Evolutionary conservation across 257 asterid species (phyloP).

Genomic region (Capsicum pubescens): DNA sequence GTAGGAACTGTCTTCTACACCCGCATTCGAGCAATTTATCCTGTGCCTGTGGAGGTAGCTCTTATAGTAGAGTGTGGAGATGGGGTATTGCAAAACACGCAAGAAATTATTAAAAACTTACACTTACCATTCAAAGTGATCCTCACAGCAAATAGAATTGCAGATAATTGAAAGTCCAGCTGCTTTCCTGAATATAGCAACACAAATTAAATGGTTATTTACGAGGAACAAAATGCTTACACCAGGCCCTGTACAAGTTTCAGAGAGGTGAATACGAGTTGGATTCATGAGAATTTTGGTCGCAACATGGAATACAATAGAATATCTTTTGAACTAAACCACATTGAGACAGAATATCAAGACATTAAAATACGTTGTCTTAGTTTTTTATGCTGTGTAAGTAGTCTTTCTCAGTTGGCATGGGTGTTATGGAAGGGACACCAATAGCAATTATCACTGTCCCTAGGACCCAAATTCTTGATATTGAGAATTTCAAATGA

Average conservation of each 20-base stretch:
- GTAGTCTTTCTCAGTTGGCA: background rate
- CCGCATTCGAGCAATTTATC: conserved; percentile 71
- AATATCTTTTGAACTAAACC: background rate
- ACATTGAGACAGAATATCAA: background rate
- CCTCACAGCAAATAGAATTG: conserved; percentile 86
- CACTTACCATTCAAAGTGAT: conserved; percentile 89
- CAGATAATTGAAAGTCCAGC: conserved; percentile 78
- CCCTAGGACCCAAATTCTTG: background rate
- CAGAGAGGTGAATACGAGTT: background rate
- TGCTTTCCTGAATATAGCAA: conserved; percentile 59
- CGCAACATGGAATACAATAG: background rate
- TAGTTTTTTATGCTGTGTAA: background rate
- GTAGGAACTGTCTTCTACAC: conserved; percentile 69
- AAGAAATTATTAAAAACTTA: conserved; percentile 12
- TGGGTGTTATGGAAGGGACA: background rate
- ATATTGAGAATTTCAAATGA: background rate
- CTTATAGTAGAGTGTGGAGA: background rate
- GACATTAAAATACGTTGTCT: background rate
- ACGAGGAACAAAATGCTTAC: conserved; percentile 7
- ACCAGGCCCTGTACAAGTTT: background rate
- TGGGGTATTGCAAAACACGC: background rate
- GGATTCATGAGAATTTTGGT: background rate
- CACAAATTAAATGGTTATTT: background rate
- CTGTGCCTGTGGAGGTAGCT: conserved; percentile 66
- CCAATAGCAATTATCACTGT: background rate